phyloP scores from a whole-genome alignment of 768 basidiomycete genomes.

The Pulveroboletus frians region DNA sequence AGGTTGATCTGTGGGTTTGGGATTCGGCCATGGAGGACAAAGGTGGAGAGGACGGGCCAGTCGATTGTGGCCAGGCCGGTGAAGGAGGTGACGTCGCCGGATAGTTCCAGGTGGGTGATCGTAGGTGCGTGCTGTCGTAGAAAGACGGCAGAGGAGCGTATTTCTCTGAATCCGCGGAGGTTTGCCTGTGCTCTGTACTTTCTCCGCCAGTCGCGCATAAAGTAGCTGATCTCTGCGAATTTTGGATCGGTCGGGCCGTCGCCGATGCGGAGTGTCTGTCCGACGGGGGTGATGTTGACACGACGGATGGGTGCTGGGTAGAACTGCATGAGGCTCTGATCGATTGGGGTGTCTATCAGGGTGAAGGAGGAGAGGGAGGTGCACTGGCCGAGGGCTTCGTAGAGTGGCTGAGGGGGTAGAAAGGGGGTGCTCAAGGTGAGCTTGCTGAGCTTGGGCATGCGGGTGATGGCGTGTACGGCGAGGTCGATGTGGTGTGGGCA shows the following conservation, averaged over 20 bases:
- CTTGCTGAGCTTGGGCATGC: slow-evolving; percentile 28
- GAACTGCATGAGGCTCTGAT: slow-evolving; percentile 31
- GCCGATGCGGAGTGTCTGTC: slow-evolving; percentile 32
- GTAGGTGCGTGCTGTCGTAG: slow-evolving; percentile 27
- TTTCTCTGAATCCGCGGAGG: slow-evolving; percentile 27
- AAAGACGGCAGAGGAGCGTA: slow-evolving; percentile 28
- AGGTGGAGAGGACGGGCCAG: slow-evolving; percentile 29
- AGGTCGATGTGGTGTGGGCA: slow-evolving; percentile 26
- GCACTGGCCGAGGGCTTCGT: slow-evolving; percentile 27
- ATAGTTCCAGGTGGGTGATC: slow-evolving; percentile 29
- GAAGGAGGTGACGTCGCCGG: slow-evolving; percentile 27
- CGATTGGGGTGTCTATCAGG: slow-evolving; percentile 32
- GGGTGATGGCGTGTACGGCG: slow-evolving; percentile 20
- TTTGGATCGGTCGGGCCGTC: slow-evolving; percentile 31
- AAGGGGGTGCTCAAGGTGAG: slow-evolving; percentile 31
- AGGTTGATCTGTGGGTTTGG: slow-evolving; percentile 15
- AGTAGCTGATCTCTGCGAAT: slow-evolving; percentile 30
- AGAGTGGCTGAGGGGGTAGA: slow-evolving; percentile 28
- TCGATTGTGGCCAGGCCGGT: slow-evolving; percentile 26
- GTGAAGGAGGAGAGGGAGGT: slow-evolving; percentile 24
- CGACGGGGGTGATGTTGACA: slow-evolving; percentile 29
- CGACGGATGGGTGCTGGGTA: slow-evolving; percentile 23
- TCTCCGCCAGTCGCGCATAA: slow-evolving; percentile 33
- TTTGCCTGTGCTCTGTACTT: slow-evolving; percentile 31
- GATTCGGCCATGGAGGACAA: slow-evolving; percentile 29